Evolutionary conservation across 2,329 filamentous ascomycete genomes (phyloP).

Genomic region (Colletotrichum karsti): DNA sequence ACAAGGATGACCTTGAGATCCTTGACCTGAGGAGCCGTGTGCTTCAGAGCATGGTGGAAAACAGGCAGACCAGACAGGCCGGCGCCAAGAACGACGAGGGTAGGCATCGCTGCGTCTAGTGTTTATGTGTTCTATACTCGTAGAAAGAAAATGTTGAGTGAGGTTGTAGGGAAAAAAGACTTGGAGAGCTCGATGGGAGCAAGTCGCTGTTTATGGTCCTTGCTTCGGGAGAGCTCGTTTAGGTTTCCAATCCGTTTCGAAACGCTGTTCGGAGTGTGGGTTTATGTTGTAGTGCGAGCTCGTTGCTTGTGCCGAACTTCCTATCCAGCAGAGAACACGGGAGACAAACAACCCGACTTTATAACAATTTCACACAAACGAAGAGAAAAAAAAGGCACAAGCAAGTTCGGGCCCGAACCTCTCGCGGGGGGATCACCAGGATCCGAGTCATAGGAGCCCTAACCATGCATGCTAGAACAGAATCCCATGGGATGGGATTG

Average conservation of each 20-base stretch:
- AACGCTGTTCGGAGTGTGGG: background rate
- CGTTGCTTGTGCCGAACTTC: background rate
- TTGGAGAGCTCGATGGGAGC: background rate
- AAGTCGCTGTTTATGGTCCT: background rate
- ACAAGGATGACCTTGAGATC: conserved; percentile 61
- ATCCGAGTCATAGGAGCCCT: too few relatives aligned
- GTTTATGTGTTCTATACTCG: background rate
- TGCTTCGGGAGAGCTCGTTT: background rate
- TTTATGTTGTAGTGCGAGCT: background rate
- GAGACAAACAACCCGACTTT: background rate
- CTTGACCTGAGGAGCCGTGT: conserved; percentile 49
- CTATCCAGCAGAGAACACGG: background rate
- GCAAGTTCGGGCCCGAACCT: too few relatives aligned
- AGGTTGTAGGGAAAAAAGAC: too few relatives aligned
- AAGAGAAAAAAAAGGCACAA: background rate
- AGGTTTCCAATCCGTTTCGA: conserved; percentile 17
- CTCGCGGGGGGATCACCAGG: background rate
- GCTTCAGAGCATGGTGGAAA: conserved; percentile 60
- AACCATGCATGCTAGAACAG: too few relatives aligned
- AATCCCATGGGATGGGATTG: background rate
- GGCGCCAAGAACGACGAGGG: conserved; percentile 61
- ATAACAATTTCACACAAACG: background rate
- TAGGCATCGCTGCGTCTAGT: conserved; percentile 52
- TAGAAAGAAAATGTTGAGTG: background rate
- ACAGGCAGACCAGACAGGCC: conserved; percentile 59